These are phyloP conservation scores for Tinospora cordifolia DNA, from an alignment of 164 flowering plant genomes.

Conservation along the genomic window DNA sequence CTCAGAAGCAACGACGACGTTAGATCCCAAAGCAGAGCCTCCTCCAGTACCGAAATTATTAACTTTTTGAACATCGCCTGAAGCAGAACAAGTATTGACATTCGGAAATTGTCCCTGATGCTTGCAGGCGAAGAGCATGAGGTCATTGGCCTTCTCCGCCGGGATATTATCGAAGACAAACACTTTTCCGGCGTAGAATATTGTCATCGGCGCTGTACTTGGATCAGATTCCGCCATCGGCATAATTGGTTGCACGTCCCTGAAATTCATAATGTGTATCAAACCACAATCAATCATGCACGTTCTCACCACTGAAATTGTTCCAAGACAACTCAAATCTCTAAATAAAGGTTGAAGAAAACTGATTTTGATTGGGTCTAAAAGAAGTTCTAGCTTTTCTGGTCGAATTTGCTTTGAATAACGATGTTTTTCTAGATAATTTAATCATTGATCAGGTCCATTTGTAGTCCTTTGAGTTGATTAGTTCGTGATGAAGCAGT, in stretches of 20 bases:
- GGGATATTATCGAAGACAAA: constrained; percentile 51
- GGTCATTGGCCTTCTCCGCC: constrained; percentile 51
- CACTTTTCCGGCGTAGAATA: constrained; percentile 63
- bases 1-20: not conserved
- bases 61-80: constrained; percentile 8
- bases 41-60: constrained; percentile 11
- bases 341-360: too few species aligned
- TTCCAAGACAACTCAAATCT: too few species aligned
- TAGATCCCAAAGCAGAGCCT: not conserved
- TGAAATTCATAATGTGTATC: too few species aligned
- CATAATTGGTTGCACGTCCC: not conserved
- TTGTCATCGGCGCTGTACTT: constrained; percentile 51
- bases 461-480: too few species aligned
- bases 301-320: too few species aligned
- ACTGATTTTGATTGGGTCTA: too few species aligned
- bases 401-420: too few species aligned
- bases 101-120: constrained; percentile 7
- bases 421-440: too few species aligned
- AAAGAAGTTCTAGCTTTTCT: too few species aligned
- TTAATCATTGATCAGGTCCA: too few species aligned
- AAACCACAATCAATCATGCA: too few species aligned
- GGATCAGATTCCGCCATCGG: constrained; percentile 13
- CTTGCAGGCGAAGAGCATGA: constrained; percentile 53
- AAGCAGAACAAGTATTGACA: constrained; percentile 5
- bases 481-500: too few species aligned